These are phyloP conservation scores for Vitis rotundifolia DNA, from an alignment of 164 flowering plant genomes.

Conservation along the genomic window DNA sequence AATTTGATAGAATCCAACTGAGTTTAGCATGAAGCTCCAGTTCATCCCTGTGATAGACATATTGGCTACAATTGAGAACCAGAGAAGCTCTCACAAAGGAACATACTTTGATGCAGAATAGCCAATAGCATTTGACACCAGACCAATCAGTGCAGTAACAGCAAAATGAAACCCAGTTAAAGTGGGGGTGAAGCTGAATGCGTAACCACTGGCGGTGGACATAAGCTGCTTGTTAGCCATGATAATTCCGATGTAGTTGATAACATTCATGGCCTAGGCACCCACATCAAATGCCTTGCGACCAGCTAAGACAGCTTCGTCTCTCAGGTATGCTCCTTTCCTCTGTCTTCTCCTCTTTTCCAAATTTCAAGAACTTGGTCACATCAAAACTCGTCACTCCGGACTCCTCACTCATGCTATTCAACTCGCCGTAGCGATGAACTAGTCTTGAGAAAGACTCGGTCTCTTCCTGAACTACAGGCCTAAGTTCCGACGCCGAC, in stretches of 20 bases:
- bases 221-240: slow-evolving; percentile 96
- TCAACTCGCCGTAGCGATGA: slow-evolving; percentile 11
- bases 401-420: slow-evolving; percentile 7
- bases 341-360: slow-evolving; percentile 25
- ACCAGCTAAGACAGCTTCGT: no score
- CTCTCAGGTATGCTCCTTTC: slow-evolving; percentile 2
- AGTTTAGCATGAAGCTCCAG: slow-evolving; percentile 48
- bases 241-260: slow-evolving; percentile 84
- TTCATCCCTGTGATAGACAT: slow-evolving; percentile 89
- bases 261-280: slow-evolving; percentile 88
- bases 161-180: slow-evolving; percentile 91
- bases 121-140: slow-evolving; percentile 80
- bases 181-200: slow-evolving; percentile 75
- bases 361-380: slow-evolving; percentile 28
- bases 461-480: slow-evolving; percentile 52
- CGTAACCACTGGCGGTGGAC: slow-evolving; percentile 67
- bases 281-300: slow-evolving; percentile 45
- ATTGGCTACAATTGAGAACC: slow-evolving; percentile 92
- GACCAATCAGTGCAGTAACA: slow-evolving; percentile 82
- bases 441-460: slow-evolving; percentile 54
- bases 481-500: slow-evolving; percentile 12
- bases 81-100: slow-evolving; percentile 88
- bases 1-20: slow-evolving; percentile 64
- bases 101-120: slow-evolving; percentile 79
- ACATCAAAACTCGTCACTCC: slow-evolving; percentile 28